Conservation (phyloP, 495 filamentous ascomycete species). For the Aspergillus haitiensis region DNA sequence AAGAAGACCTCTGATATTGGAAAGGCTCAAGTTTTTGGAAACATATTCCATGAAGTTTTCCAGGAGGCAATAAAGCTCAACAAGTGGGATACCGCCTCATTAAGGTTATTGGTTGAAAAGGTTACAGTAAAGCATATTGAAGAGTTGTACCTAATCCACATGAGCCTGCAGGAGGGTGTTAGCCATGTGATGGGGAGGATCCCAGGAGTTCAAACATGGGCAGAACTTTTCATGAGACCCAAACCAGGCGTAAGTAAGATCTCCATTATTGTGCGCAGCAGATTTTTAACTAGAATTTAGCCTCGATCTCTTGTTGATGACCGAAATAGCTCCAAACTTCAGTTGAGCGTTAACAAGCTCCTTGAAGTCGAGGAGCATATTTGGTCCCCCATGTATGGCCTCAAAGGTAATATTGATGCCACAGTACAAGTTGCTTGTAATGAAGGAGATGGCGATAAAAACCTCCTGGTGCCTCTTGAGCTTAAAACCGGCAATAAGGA, state of each 20-base stretch:
- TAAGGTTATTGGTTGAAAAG: constrained; percentile 61
- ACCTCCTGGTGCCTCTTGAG: constrained; percentile 86
- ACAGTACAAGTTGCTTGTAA: constrained; percentile 86
- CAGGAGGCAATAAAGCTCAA: constrained; percentile 86
- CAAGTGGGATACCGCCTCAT: constrained; percentile 68
- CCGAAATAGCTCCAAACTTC: constrained; percentile 67
- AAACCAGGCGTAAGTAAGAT: constrained; percentile 62
- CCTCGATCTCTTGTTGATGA: constrained; percentile 74
- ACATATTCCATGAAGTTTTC: constrained; percentile 89
- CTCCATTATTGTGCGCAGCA: background rate
- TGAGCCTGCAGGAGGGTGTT: constrained; percentile 67
- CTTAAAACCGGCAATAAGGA: constrained; percentile 89
- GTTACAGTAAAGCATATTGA: constrained; percentile 74
- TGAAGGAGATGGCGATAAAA: constrained; percentile 61
- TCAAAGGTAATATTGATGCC: constrained; percentile 98
- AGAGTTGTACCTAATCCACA: constrained; percentile 78
- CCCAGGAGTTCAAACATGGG: constrained; percentile 77
- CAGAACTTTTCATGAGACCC: constrained; percentile 70
- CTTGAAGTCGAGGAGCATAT: constrained; percentile 96
- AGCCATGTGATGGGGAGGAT: constrained; percentile 78
- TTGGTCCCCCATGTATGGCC: constrained; percentile 94
- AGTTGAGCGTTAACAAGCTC: constrained; percentile 85
- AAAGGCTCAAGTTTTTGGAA: constrained; percentile 80
- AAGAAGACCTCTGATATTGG: constrained; percentile 80
- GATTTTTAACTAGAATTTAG: constrained; percentile 40